Base-by-base conservation (phyloP, 1,139 yeast species). In the Blastobotrys buckinghamii region DNA sequence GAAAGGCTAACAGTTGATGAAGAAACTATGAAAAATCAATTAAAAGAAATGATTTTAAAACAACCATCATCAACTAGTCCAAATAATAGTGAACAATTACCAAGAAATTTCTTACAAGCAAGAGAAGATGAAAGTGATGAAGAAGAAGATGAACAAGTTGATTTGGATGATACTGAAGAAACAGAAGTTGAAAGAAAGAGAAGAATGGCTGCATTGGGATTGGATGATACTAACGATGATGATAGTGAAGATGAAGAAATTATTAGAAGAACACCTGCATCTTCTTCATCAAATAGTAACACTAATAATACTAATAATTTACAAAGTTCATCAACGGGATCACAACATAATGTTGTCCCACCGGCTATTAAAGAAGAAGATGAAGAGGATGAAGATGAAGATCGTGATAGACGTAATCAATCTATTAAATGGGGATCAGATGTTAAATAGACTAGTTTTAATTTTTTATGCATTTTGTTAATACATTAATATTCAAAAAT, bases 171-270 rank as follows among this genome's bases (percentile, higher is more conserved):
- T 4, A 63, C 55, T 1, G 67, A 59, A 6, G 64, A 60, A 44
- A 63, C 62, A 2, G 66, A 57, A 17, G 80, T 82, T 24, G 97
- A 89, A 63, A 77, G 80, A 54, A 74, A 74, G 42, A 78, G 96
- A 61, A 77, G 97, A 56, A 68, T 87, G 54, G 90, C 92, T 2
- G 96, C 96, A 1, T 74, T 89, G 55, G 95, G 95, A 9, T 68
- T 76, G 27, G 69, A 82, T 48, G 67, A 76, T 46, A 74, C 69
- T 44, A 61, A 55, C 17, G 60, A 59, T 6, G 59, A 59, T 12
- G 59, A 55, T 10, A 58, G 53, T 20, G 61, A 58, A 4, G 60
- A 60, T 13, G 61, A 55, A 9, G 59, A 54, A 19, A 55, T 44
- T 26, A 16, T 39, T 40, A 7, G n/a, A 22, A 22, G 29, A 20